Percentiles rank a stretch among this genome's conserved stretches.
These are phyloP conservation scores for Rhodotorula kratochvilovae DNA, from an alignment of 768 basidiomycete genomes.

Conservation along the genomic window DNA sequence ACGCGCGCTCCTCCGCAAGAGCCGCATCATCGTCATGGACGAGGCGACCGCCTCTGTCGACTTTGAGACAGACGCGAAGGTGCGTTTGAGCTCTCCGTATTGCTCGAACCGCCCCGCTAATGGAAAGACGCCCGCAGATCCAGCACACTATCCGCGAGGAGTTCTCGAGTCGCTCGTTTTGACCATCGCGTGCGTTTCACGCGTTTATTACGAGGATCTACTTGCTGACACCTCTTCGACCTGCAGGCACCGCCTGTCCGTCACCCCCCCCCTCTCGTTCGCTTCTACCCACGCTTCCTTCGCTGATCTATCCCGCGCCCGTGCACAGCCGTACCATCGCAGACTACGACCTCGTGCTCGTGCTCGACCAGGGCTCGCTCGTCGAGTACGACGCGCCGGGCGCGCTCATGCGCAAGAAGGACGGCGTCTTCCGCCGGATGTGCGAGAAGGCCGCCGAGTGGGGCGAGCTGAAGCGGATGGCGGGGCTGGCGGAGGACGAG, in stretches of 20 bases:
- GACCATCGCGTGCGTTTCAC: conserved; percentile 52
- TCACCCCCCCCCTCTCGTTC: background rate
- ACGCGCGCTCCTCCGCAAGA: conserved; percentile 45
- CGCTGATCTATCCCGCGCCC: too few relatives aligned
- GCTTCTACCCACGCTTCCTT: too few relatives aligned
- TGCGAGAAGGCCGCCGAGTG: conserved; percentile 33
- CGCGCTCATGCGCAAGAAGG: conserved; percentile 56
- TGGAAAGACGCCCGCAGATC: conserved; percentile 40
- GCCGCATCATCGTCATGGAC: conserved; percentile 51
- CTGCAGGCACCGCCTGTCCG: background rate
- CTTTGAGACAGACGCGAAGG: conserved; percentile 46
- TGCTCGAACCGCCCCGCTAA: too few relatives aligned
- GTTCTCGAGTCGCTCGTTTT: conserved; percentile 49
- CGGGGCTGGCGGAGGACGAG: conserved; percentile 11
- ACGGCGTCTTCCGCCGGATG: conserved; percentile 32
- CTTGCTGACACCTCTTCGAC: background rate
- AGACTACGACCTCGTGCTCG: conserved; percentile 25
- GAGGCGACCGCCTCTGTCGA: conserved; percentile 49
- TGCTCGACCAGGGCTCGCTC: conserved; percentile 27
- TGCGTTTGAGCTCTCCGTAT: background rate
- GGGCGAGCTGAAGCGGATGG: conserved; percentile 18
- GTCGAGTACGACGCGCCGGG: conserved; percentile 56
- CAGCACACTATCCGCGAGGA: conserved; percentile 50
- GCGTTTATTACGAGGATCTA: background rate
- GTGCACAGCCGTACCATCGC: conserved; percentile 3